phyloP scores from a whole-genome alignment of 257 asterid species.

The Nicotiana attenuata region DNA sequence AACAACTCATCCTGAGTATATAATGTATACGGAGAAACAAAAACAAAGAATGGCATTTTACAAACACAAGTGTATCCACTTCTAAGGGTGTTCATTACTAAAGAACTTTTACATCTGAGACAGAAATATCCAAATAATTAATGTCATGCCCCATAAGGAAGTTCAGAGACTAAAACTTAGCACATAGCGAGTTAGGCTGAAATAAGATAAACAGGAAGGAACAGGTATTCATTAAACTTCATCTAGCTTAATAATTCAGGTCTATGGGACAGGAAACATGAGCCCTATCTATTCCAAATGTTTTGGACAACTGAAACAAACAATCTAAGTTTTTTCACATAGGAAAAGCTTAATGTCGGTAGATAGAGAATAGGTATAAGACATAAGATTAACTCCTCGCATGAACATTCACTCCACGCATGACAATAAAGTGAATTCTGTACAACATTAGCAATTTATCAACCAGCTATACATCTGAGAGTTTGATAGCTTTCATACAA shows the following conservation, averaged over 20 bases:
- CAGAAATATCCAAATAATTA: neutral
- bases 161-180: neutral
- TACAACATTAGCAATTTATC: neutral
- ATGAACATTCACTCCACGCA: neutral
- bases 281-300: neutral
- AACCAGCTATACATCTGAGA: neutral
- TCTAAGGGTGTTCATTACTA: neutral
- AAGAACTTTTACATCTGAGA: neutral
- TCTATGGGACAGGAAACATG: neutral
- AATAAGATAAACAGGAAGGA: neutral
- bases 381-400: too few relatives aligned
- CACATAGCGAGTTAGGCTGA: neutral
- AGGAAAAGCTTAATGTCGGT: neutral
- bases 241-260: neutral
- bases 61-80: neutral
- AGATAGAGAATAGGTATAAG: too few relatives aligned
- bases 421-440: neutral
- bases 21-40: conserved; percentile 5
- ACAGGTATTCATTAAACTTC: neutral
- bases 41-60: neutral
- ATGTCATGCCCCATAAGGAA: neutral
- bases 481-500: neutral
- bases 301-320: neutral
- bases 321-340: neutral
- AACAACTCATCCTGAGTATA: neutral